Conservation (phyloP, 2,329 filamentous ascomycete species). For the Fusarium sp. region DNA sequence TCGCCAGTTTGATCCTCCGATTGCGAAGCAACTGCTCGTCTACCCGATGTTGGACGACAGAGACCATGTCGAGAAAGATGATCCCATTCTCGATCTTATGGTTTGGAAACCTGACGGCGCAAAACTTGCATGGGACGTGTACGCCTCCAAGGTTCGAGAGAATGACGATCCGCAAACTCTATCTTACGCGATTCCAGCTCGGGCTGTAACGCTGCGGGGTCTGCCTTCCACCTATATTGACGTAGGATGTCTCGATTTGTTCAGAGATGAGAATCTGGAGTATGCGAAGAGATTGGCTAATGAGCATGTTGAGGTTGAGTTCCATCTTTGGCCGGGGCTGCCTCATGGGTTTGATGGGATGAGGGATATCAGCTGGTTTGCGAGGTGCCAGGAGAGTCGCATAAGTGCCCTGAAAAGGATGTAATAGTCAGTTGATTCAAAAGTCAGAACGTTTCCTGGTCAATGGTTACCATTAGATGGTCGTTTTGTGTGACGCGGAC, state of each 20-base stretch:
- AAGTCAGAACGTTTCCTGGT: no score
- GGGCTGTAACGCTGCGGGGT: constrained; percentile 39
- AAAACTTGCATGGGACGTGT: constrained; percentile 41
- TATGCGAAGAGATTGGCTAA: constrained; percentile 12
- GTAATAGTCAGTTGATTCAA: background rate
- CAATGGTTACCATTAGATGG: no score
- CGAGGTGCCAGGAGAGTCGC: constrained; percentile 5
- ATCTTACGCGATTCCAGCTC: constrained; percentile 42
- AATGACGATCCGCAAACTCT: constrained; percentile 5
- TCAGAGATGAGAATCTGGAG: constrained; percentile 32
- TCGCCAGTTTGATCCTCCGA: background rate
- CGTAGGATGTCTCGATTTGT: constrained; percentile 54
- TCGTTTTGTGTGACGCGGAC: no score
- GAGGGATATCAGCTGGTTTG: constrained; percentile 11
- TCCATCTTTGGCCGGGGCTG: constrained; percentile 56
- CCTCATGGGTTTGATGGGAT: constrained; percentile 52
- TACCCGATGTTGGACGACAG: constrained; percentile 35
- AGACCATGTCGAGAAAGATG: background rate
- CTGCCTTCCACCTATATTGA: constrained; percentile 55
- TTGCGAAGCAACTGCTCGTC: constrained; percentile 20
- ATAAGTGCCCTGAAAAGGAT: constrained; percentile 12
- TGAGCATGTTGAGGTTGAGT: constrained; percentile 46
- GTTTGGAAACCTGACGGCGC: constrained; percentile 36
- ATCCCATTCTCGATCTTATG: constrained; percentile 18
- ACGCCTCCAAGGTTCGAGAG: constrained; percentile 6